Conservation (phyloP, 345 rosid genomes). For the Brassica rapa region DNA sequence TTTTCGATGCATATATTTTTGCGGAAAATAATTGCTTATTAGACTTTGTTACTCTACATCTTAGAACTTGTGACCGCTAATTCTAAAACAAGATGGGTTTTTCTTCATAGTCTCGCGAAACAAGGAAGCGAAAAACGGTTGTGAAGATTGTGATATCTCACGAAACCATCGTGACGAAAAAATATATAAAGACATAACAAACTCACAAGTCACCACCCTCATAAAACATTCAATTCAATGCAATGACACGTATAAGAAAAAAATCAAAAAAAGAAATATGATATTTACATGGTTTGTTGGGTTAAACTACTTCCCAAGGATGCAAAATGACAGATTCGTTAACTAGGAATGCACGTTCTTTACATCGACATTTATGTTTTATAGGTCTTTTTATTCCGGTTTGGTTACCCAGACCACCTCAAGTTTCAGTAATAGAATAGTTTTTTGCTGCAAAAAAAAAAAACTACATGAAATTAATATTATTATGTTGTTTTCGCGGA, state of each 20-base stretch:
- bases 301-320: neutral
- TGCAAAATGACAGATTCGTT: too few species aligned
- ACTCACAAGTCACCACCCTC: constrained; percentile 40
- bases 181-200: constrained; percentile 36
- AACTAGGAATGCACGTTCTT: too few species aligned
- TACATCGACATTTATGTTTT: too few species aligned
- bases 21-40: neutral
- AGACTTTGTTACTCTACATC: constrained; percentile 1
- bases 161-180: constrained; percentile 63
- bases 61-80: neutral
- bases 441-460: too few species aligned
- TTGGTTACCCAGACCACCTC: too few species aligned
- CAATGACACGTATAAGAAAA: constrained; percentile 35
- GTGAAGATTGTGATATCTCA: constrained; percentile 44
- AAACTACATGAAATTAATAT: neutral
- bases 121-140: constrained; percentile 46
- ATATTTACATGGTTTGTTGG: constrained; percentile 27
- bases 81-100: constrained; percentile 30
- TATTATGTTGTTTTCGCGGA: neutral
- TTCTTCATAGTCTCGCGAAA: constrained; percentile 45
- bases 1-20: neutral
- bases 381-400: too few species aligned
- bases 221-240: constrained; percentile 25
- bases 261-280: neutral
- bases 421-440: too few species aligned